Base-by-base conservation (phyloP, 371 early-diverging fungal species). In the Batkoa obscura region DNA sequence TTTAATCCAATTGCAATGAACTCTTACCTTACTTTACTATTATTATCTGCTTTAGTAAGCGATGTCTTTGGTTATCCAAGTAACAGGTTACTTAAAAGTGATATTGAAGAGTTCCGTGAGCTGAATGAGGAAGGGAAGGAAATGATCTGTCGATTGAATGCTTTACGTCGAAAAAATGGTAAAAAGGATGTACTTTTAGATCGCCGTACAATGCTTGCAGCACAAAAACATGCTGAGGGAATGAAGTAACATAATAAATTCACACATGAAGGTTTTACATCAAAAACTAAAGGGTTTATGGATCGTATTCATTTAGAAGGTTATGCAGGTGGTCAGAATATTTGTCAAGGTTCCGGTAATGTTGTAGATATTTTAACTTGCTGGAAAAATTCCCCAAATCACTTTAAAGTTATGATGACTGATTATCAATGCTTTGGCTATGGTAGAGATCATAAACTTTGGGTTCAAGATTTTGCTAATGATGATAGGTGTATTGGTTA, bases 311-410 rank as follows among this genome's bases (percentile, higher is more conserved):
- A 3, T 32, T n/a, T 30, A 4, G 8, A 35, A 17, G 23, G 38
- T 8, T 53, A 10, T 39, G n/a, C 9, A 13, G 31, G 46, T 34
- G 17, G 2, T 15, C 47, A 56, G 17, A 56, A 56, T 36, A 37
- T 56, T 30, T 46, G 47, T 37, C 9, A 10, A 9, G 57, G 57
- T 17, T 35, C 32, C 3, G 8, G 2, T 2, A 37, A 17, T 12
- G 34, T 43, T 30, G 9, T 12, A 4, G 47, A 2, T n/a, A 48
- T 47, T 23, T 34, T 56, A 36, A 10, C 1, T 13, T 1, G 50
- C 15, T 62, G 62, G 62, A 56, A 56, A 52, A 48, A 58, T 32
- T 62, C 62, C 15, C 47, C 49, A 15, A 56, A 57, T 17, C 62
- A 62, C 42, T 39, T 49, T 3, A 57, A 30, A 12, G 59, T 59